Conservation (phyloP, 192 early-diverging fungal species). For the Backusella circina region DNA sequence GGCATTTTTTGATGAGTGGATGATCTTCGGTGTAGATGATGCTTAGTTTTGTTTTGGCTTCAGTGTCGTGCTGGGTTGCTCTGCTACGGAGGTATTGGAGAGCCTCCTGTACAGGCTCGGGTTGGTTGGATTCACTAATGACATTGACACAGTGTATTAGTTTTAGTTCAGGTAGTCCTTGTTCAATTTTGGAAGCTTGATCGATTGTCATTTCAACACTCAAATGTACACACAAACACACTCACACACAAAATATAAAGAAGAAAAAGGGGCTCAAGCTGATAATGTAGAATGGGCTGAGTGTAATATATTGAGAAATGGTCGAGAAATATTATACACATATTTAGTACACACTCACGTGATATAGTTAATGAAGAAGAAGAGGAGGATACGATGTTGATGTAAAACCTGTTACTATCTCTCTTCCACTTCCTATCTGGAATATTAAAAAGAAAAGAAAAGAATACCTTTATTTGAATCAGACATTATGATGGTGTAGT, state of each 20-base stretch:
- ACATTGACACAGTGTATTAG: background rate
- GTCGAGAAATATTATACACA: too few relatives aligned
- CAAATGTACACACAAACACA: too few relatives aligned
- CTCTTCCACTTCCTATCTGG: too few relatives aligned
- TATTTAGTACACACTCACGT: too few relatives aligned
- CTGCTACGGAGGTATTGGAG: conserved; percentile 11
- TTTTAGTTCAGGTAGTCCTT: background rate
- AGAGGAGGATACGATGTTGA: too few relatives aligned
- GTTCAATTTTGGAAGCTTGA: background rate
- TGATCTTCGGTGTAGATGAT: conserved; percentile 22
- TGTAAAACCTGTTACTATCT: too few relatives aligned
- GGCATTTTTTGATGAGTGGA: background rate
- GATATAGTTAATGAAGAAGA: too few relatives aligned
- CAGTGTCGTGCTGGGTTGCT: conserved; percentile 17
- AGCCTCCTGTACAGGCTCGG: background rate
- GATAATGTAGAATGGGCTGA: too few relatives aligned
- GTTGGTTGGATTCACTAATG: background rate
- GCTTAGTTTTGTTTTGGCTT: conserved; percentile 28
- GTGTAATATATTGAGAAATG: too few relatives aligned
- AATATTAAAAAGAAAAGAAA: too few relatives aligned
- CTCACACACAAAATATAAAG: background rate
- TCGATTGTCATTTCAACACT: background rate
- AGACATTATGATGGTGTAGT: too few relatives aligned
- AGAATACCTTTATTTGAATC: too few relatives aligned
- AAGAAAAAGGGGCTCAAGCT: background rate